Evolutionary conservation across 1,284 basidiomycete species (phyloP), one percentile per base, ranked within the genome.

Genomic region (Prillingera fragicola): DNA sequence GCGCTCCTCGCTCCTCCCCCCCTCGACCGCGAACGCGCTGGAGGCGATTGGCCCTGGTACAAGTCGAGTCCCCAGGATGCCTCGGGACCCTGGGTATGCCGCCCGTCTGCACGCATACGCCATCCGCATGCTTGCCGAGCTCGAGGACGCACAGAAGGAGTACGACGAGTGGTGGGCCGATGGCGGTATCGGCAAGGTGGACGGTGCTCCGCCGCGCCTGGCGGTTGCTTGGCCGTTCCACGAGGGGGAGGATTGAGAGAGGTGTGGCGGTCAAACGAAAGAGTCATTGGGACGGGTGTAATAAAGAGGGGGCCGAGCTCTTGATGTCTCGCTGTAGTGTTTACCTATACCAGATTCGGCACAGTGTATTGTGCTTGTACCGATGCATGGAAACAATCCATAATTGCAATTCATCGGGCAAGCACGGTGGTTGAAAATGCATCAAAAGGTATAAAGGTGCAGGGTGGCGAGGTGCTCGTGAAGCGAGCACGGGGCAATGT

Each of bases 101-200:
- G 50, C 42, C 41, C 61, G 57, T 26, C 56, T 73, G 22, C 75
- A 76, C 47, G 70, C 71, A 29, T 76, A 76, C 54, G 73, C 73
- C 5, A 64, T 74, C 15, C 56, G 73, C 27, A 73, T 73, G 52
- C 54, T 76, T 48, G 63, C 70, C 19, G 75, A 76, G 54, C 61
- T 75, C 28, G 75, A 75, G 56, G 72, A 74, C 51, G 70, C 71
- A 27, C 62, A 73, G 50, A 69, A 69, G 53, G 73, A 74, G 62
- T 71, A 70, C 46, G 68, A 71, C 42, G 69, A 70, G 44, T 73
- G 71, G 71, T 73, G 67, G 67, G 60, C 64, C 31, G 65, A 70
- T 23, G 63, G 61, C 31, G 71, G 71, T 8, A 64, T 69, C 22
- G 69, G 70, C 5, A 62, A 57, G 46, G 56, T 65, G 32, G 70